A percentile compares a stretch with the other conserved stretches of the same genome.
These are phyloP conservation scores for Nannochloris sp. DNA, from an alignment of 139 green algal genomes.

Conservation along the genomic window DNA sequence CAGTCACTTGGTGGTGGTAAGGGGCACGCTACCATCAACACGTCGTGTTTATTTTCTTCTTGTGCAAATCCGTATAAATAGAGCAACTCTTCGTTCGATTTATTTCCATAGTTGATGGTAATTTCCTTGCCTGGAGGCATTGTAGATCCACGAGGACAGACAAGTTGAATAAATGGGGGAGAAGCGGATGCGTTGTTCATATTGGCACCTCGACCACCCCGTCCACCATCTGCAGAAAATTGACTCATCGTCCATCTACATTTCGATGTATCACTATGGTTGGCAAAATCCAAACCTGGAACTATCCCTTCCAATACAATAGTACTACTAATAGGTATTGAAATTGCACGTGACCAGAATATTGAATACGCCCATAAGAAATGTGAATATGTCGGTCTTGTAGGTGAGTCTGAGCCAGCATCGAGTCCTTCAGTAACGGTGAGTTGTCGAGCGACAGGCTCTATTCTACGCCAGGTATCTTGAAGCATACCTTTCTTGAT, in stretches of 20 bases:
- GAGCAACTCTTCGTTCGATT: constrained; percentile 78
- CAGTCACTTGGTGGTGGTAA: constrained; percentile 40
- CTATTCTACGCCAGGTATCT: constrained; percentile 21
- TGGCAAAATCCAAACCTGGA: constrained; percentile 82
- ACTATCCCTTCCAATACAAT: constrained; percentile 45
- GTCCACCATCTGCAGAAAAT: not conserved
- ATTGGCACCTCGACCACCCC: not conserved
- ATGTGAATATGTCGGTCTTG: constrained; percentile 43
- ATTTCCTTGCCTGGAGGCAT: constrained; percentile 43
- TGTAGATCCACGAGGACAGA: constrained; percentile 7
- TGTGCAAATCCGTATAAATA: constrained; percentile 73
- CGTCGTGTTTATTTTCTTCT: constrained; percentile 55
- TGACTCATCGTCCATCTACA: constrained; percentile 44
- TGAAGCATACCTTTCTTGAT: constrained; percentile 11
- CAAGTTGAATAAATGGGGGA: constrained; percentile 13
- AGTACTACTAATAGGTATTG: not conserved
- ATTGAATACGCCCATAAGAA: constrained; percentile 60
- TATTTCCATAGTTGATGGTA: constrained; percentile 48
- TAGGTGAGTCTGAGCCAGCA: no score
- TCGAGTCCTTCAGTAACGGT: constrained; percentile 7
- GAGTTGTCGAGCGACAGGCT: constrained; percentile 21
- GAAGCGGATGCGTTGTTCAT: no score
- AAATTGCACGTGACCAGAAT: constrained; percentile 28
- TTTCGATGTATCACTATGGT: constrained; percentile 46
- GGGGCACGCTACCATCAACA: constrained; percentile 61